phyloP scores from a whole-genome alignment of 2,329 filamentous ascomycete species.

The Orbilia ellipsospora region DNA sequence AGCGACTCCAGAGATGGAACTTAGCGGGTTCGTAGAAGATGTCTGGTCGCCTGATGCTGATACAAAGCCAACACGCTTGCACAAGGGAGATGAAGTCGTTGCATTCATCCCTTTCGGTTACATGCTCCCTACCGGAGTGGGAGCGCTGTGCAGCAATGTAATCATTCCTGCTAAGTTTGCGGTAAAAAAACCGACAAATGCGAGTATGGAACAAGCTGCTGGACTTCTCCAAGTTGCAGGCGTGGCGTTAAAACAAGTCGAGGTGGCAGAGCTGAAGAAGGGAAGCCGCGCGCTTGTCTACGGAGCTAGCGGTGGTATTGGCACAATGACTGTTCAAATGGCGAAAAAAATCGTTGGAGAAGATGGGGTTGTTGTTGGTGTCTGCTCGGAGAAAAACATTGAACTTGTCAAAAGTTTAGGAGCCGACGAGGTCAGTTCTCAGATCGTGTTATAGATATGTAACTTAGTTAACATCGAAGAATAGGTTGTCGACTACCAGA shows the following conservation, averaged over 20 bases:
- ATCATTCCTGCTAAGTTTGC: conserved; percentile 61
- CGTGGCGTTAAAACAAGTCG: conserved; percentile 63
- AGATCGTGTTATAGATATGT: neutral
- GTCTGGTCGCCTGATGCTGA: conserved; percentile 60
- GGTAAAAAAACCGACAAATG: conserved; percentile 60
- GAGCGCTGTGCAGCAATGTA: conserved; percentile 64
- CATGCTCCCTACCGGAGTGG: conserved; percentile 61
- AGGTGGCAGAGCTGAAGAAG: conserved; percentile 62
- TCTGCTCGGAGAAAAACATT: conserved; percentile 66
- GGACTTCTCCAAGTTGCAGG: conserved; percentile 63
- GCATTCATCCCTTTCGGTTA: conserved; percentile 63
- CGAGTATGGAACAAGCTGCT: conserved; percentile 61
- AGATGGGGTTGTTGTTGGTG: conserved; percentile 64
- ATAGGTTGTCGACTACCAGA: conserved; percentile 64
- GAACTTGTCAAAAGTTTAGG: conserved; percentile 66
- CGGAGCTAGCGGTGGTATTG: conserved; percentile 68
- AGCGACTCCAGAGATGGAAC: conserved; percentile 65
- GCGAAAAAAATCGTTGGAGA: conserved; percentile 62
- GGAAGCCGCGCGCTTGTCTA: conserved; percentile 66
- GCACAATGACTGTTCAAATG: conserved; percentile 66
- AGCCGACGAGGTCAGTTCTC: conserved; percentile 64
- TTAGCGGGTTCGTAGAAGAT: conserved; percentile 63
- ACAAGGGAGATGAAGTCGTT: conserved; percentile 61
- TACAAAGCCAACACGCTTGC: conserved; percentile 57
- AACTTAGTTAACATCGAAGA: conserved; percentile 7